Evolutionary conservation across 192 early-diverging fungal species (phyloP).

Genomic region (Thamnidium elegans): DNA sequence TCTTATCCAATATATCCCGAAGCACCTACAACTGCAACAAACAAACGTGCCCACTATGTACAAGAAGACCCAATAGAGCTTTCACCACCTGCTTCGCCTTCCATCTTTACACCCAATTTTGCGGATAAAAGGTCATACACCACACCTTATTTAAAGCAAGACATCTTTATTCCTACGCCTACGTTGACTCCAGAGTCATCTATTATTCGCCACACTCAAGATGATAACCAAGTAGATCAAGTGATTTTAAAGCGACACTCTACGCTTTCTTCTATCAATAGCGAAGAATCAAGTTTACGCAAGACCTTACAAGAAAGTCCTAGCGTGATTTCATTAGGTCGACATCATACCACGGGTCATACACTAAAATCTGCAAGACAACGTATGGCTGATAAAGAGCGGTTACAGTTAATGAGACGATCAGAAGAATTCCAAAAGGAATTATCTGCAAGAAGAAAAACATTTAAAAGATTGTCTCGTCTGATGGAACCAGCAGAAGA

Average conservation of each 20-base stretch:
- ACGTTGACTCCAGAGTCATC: background rate
- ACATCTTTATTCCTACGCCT: background rate
- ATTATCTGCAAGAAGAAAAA: constrained; percentile 23
- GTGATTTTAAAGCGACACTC: background rate
- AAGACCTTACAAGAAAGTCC: background rate
- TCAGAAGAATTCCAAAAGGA: constrained; percentile 32
- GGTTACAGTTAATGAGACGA: constrained; percentile 1
- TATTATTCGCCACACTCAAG: background rate
- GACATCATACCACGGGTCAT: constrained; percentile 30
- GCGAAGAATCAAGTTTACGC: background rate
- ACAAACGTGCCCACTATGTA: background rate
- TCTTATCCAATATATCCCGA: background rate
- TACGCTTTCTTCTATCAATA: background rate
- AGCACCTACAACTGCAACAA: background rate
- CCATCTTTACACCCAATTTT: background rate
- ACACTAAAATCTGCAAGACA: constrained; percentile 8
- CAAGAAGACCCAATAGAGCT: background rate
- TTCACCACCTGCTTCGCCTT: constrained; percentile 5
- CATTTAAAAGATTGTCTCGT: constrained; percentile 24
- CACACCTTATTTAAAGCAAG: background rate
- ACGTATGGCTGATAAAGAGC: constrained; percentile 9
- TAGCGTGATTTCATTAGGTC: background rate
- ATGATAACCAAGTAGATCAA: background rate
- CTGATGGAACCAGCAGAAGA: background rate
- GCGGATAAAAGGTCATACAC: constrained; percentile 10